Percentiles rank a stretch among this genome's conserved stretches.
Conservation (phyloP, 768 basidiomycete species). For the Boletus vermiculosoides region DNA sequence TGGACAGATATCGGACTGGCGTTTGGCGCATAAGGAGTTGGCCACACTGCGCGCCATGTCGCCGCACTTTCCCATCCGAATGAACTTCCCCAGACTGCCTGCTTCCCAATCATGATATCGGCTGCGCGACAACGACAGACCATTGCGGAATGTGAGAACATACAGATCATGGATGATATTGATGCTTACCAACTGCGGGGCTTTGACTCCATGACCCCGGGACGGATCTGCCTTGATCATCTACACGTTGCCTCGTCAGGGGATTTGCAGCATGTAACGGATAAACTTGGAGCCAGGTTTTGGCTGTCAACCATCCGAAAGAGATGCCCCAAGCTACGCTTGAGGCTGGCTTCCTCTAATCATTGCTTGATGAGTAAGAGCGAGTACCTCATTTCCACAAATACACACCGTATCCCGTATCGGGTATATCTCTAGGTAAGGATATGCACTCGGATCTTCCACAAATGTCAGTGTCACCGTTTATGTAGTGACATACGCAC, state of each 20-base stretch:
- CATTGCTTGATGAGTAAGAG: constrained; percentile 2
- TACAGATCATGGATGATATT: neutral
- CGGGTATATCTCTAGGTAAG: constrained; percentile 43
- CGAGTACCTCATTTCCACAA: neutral
- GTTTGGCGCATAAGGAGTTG: constrained; percentile 2
- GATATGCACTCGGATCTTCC: constrained; percentile 41
- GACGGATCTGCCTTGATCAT: neutral
- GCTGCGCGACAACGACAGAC: constrained; percentile 46
- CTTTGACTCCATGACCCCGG: neutral
- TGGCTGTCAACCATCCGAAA: constrained; percentile 21
- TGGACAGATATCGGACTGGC: neutral
- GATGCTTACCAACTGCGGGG: constrained; percentile 1
- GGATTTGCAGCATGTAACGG: constrained; percentile 10
- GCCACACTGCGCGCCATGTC: constrained; percentile 23
- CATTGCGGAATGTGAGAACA: constrained; percentile 38
- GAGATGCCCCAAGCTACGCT: constrained; percentile 16
- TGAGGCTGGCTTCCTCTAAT: constrained; percentile 3
- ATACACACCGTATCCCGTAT: constrained; percentile 8
- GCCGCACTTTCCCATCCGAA: constrained; percentile 18
- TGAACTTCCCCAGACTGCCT: constrained; percentile 41
- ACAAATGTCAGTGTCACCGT: constrained; percentile 16
- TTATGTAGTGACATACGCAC: neutral
- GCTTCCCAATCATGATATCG: constrained; percentile 40
- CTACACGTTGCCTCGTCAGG: neutral
- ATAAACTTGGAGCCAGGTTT: constrained; percentile 21